Evolutionary conservation across 805 yeast species (phyloP).

Genomic region (Candida qinlingensis): DNA sequence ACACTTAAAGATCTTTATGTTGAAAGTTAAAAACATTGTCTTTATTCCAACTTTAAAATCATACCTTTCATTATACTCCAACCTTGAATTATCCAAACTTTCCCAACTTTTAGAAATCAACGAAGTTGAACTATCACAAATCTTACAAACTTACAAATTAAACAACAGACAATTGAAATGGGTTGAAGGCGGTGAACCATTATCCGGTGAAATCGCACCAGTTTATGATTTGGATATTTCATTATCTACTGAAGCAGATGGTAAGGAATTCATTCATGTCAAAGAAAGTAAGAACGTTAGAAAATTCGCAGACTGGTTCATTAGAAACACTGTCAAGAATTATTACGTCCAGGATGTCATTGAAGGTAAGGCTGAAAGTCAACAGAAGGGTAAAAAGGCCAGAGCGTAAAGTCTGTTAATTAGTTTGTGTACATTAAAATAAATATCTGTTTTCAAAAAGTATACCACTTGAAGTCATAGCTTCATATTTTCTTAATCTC

Average conservation of each 20-base stretch:
- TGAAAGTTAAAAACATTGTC: slow-evolving; percentile 33
- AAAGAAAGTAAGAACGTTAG: slow-evolving; percentile 40
- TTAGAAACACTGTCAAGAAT: slow-evolving; percentile 42
- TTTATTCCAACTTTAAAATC: slow-evolving; percentile 37
- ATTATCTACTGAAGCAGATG: slow-evolving; percentile 34
- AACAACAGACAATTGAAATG: slow-evolving; percentile 41
- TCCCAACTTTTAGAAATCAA: slow-evolving; percentile 33
- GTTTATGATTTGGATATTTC: slow-evolving; percentile 41
- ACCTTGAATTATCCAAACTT: slow-evolving; percentile 39
- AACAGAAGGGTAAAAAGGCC: slow-evolving; percentile 1
- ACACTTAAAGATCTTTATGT: slow-evolving; percentile 40
- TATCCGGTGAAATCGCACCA: slow-evolving; percentile 35
- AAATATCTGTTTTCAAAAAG: too few species aligned
- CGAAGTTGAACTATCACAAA: slow-evolving; percentile 31
- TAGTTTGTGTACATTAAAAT: too few species aligned
- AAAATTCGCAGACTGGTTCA: slow-evolving; percentile 46
- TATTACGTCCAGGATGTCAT: slow-evolving; percentile 39
- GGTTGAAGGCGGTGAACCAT: slow-evolving; percentile 35
- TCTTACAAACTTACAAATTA: slow-evolving; percentile 39
- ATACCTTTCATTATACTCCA: slow-evolving; percentile 41
- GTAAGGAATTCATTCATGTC: slow-evolving; percentile 32
- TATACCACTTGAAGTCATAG: too few species aligned
- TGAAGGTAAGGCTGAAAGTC: slow-evolving; percentile 9
- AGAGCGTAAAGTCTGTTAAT: background rate
- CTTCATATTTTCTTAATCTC: too few species aligned